Evolutionary conservation across 352 stramenopile genomes (phyloP), one percentile per base, ranked within the genome.

Genomic region (Globisporangium cederbergense): DNA sequence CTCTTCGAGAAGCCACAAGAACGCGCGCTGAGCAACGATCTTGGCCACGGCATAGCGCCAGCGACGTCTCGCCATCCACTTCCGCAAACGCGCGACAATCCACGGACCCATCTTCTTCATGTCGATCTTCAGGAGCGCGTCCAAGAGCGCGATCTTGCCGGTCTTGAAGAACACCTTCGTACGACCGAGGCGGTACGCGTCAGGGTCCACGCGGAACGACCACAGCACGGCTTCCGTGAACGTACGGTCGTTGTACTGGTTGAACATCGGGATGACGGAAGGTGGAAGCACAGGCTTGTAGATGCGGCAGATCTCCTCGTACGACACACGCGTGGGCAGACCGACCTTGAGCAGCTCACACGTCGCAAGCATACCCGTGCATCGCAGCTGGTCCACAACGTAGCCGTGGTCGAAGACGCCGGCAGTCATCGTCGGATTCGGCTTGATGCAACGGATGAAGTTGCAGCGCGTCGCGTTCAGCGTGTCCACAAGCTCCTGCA

Each of bases 141-240:
- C 86, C 4, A 97, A 69, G 6, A 92, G 74, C 47, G 89, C 86
- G 64, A 97, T 97, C 71, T 96, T 95, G 65, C 90, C 90, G 16
- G 89, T 95, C 77, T 93, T 95, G 74, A 97, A 97, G 73, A 97
- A 97, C 25, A 97, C 87, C 68, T 93, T 92, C 11, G 90, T 97
- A 36, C 83, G 81, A 69, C 90, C 90, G 8, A 97, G 78, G 53
- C 84, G 85, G 72, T 97, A 97, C 18, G 85, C 84, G 46, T 95
- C 85, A 3, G 78, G 70, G 47, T 93, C 83, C 14, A 97, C 86
- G 51, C 86, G 86, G 79, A 97, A 97, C 22, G 89, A 93, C 87
- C 88, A 97, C 28, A 97, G 70, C 28, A 97, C 86, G 10, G 89
- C 90, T 58, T 91, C 80, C 54, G 91, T 94, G 65, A 97, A 93